phyloP scores from a whole-genome alignment of 208 protist genomes.

The Entamoeba invadens region DNA sequence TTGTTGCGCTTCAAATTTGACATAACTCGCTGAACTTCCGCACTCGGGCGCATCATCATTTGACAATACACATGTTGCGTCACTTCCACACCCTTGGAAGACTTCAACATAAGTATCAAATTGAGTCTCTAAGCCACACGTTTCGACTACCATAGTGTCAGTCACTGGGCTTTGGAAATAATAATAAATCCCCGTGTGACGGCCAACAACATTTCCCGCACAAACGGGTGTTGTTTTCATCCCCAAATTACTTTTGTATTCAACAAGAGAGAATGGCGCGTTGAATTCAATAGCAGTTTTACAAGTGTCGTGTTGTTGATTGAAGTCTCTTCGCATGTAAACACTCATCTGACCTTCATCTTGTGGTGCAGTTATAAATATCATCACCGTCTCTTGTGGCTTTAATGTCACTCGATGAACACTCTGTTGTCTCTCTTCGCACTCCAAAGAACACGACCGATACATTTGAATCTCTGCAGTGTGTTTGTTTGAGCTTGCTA shows the following conservation, averaged over 20 bases:
- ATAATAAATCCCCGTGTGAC: neutral
- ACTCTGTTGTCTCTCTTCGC: neutral
- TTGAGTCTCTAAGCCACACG: neutral
- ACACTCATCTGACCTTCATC: neutral
- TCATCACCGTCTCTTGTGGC: neutral
- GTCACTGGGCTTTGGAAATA: neutral
- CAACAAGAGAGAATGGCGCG: neutral
- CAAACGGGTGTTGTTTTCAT: neutral
- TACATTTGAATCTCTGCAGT: neutral
- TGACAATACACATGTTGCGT: neutral
- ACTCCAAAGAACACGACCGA: neutral
- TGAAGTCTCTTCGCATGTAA: neutral
- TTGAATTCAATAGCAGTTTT: neutral
- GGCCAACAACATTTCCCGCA: neutral
- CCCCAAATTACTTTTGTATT: neutral
- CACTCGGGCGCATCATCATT: neutral
- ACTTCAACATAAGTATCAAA: neutral
- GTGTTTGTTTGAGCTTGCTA: neutral
- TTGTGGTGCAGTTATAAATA: neutral
- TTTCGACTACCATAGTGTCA: neutral
- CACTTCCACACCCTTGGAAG: neutral
- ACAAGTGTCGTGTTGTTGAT: neutral
- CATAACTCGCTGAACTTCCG: neutral
- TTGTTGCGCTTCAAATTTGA: neutral
- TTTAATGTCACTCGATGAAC: neutral